Evolutionary conservation across 148 eudicot genomes (phyloP).

Genomic region (Dysphania ambrosioides): DNA sequence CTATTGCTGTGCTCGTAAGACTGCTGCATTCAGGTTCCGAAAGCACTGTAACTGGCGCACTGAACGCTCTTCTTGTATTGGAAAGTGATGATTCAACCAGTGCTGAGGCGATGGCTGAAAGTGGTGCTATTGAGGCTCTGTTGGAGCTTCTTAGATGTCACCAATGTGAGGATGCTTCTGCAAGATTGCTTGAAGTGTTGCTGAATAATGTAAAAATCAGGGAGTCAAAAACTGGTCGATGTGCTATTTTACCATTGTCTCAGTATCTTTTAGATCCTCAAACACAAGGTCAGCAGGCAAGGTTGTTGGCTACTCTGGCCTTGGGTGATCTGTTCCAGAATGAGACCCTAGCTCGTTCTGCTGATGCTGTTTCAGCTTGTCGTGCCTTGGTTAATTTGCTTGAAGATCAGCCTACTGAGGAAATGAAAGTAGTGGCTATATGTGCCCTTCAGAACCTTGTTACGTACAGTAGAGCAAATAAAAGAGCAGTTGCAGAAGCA

Average conservation of each 20-base stretch:
- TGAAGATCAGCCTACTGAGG: conserved; percentile 97
- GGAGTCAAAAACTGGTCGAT: conserved; percentile 76
- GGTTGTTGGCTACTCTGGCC: conserved; percentile 84
- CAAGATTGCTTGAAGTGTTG: conserved; percentile 85
- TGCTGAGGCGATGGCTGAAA: conserved; percentile 95
- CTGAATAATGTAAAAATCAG: conserved; percentile 87
- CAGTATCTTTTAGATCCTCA: conserved; percentile 98
- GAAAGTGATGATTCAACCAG: conserved; percentile 91
- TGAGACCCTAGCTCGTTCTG: conserved; percentile 80
- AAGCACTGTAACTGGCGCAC: conserved; percentile 72
- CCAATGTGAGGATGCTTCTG: conserved; percentile 89
- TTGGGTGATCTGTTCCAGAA: conserved; percentile 96
- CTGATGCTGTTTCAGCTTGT: conserved; percentile 95
- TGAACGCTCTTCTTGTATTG: conserved; percentile 91
- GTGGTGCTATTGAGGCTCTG: conserved; percentile 98
- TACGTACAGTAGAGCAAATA: conserved; percentile 84
- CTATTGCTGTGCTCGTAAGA: conserved; percentile 86
- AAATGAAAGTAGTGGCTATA: conserved; percentile 96
- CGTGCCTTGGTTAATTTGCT: conserved; percentile 89
- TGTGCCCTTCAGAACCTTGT: conserved; percentile 97
- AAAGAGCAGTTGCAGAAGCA: conserved; percentile 98
- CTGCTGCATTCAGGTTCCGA: conserved; percentile 90
- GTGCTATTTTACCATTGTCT: conserved; percentile 82
- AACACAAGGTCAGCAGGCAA: conserved; percentile 96
- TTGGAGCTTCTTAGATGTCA: conserved; percentile 85